phyloP scores from a whole-genome alignment of 768 basidiomycete species.

The Tubosaeta sp. region DNA sequence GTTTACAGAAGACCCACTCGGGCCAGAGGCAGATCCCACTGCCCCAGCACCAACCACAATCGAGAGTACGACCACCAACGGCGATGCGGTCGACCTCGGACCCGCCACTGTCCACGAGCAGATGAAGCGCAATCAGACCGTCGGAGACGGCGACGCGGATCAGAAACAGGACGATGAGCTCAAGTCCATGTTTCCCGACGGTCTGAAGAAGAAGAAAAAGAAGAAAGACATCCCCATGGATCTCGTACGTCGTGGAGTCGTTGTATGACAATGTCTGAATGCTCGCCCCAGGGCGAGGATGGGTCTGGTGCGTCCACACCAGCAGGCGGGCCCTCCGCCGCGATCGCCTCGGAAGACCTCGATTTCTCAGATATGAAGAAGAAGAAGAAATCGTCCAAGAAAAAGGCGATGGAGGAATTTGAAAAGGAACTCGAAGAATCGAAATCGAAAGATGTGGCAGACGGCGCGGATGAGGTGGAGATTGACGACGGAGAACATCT shows the following conservation, averaged over 20 bases:
- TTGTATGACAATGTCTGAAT: background rate
- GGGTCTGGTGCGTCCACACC: slow-evolving; percentile 66
- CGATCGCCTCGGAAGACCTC: slow-evolving; percentile 63
- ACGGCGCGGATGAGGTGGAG: slow-evolving; percentile 51
- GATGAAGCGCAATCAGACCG: slow-evolving; percentile 51
- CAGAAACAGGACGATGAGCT: slow-evolving; percentile 69
- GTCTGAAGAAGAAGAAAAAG: slow-evolving; percentile 91
- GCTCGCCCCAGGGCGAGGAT: slow-evolving; percentile 47
- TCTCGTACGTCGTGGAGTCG: slow-evolving; percentile 46
- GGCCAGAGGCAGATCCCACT: slow-evolving; percentile 79
- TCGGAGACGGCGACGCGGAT: slow-evolving; percentile 33
- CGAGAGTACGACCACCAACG: slow-evolving; percentile 64
- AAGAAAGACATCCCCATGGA: slow-evolving; percentile 88
- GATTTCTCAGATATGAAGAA: slow-evolving; percentile 97
- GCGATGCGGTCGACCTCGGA: slow-evolving; percentile 73
- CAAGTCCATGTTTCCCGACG: slow-evolving; percentile 78
- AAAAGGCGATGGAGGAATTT: slow-evolving; percentile 88
- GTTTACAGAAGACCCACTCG: slow-evolving; percentile 80
- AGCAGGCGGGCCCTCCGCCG: slow-evolving; percentile 33
- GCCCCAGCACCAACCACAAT: slow-evolving; percentile 70
- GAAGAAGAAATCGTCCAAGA: slow-evolving; percentile 92
- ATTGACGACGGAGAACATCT: slow-evolving; percentile 61
- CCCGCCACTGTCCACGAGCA: slow-evolving; percentile 72
- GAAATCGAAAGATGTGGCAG: slow-evolving; percentile 61
- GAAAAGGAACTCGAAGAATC: slow-evolving; percentile 84